Percentiles rank a stretch among this genome's conserved stretches.
Evolutionary conservation across 2,329 filamentous ascomycete genomes (phyloP).

Genomic region (Ophiostoma himal-ulmi): DNA sequence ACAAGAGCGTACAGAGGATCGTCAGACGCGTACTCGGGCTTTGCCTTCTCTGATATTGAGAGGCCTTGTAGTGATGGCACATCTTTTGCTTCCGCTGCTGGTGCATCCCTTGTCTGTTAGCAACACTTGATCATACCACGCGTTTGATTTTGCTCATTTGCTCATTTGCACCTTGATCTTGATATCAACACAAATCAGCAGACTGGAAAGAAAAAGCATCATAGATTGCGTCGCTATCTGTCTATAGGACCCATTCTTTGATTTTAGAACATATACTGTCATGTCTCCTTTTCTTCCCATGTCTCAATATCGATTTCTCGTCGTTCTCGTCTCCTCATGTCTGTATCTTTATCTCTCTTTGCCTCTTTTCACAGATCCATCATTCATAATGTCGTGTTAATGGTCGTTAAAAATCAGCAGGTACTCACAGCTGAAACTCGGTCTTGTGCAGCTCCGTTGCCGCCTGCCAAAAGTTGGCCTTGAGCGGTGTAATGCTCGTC

Average conservation of each 20-base stretch:
- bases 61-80: conserved; percentile 3
- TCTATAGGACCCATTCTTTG: conserved; percentile 21
- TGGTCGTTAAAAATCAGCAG: neutral
- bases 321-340: neutral
- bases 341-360: neutral
- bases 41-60: neutral
- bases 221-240: conserved; percentile 21
- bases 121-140: neutral
- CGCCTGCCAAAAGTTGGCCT: conserved; percentile 86
- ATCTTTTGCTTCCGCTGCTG: neutral
- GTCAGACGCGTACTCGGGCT: conserved; percentile 16
- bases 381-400: neutral
- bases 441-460: conserved; percentile 55
- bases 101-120: conserved; percentile 13
- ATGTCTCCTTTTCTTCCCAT: conserved; percentile 1
- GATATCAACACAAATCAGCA: neutral
- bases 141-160: neutral
- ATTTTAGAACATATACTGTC: neutral
- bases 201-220: neutral
- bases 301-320: neutral
- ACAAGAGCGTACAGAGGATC: conserved; percentile 62
- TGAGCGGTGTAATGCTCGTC: conserved; percentile 84
- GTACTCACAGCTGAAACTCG: conserved; percentile 79
- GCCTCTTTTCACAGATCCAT: neutral
- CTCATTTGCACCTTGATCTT: neutral